Evolutionary conservation across 306 rosid genomes (phyloP).

Genomic region (Quercus engelmannii): DNA sequence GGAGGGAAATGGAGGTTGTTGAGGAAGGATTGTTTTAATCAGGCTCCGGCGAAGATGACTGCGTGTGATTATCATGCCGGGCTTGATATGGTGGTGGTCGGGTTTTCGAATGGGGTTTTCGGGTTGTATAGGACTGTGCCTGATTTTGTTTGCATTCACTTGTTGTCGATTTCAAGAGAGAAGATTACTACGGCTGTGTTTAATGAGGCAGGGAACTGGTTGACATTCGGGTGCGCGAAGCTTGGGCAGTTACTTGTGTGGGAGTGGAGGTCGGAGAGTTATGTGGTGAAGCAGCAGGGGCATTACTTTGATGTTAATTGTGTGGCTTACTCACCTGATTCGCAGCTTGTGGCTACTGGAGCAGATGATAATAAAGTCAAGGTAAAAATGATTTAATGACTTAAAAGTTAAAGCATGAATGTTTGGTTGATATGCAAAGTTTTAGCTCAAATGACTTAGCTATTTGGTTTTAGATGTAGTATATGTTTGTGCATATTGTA

Average conservation of each 20-base stretch:
- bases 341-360: conserved; percentile 90
- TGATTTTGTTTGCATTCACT: conserved; percentile 83
- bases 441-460: not conserved
- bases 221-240: conserved; percentile 82
- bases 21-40: conserved; percentile 71
- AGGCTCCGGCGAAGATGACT: conserved; percentile 54
- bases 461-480: not conserved
- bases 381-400: conserved; percentile 36
- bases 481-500: not conserved
- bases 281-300: conserved; percentile 96
- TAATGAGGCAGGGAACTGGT: conserved; percentile 88
- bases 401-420: not conserved
- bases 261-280: conserved; percentile 95
- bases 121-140: conserved; percentile 94
- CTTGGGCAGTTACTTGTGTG: conserved; percentile 94
- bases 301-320: conserved; percentile 92
- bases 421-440: not conserved
- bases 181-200: conserved; percentile 77
- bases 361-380: conserved; percentile 99
- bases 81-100: conserved; percentile 75
- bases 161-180: conserved; percentile 77
- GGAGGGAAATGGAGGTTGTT: conserved; percentile 71
- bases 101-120: conserved; percentile 84
- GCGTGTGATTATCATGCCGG: conserved; percentile 83
- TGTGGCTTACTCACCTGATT: conserved; percentile 76